Percentiles rank a stretch among this genome's conserved stretches.
Evolutionary conservation across 176 grass and related monocot genomes (phyloP).

Genomic region (Miscanthus lutarioriparius): DNA sequence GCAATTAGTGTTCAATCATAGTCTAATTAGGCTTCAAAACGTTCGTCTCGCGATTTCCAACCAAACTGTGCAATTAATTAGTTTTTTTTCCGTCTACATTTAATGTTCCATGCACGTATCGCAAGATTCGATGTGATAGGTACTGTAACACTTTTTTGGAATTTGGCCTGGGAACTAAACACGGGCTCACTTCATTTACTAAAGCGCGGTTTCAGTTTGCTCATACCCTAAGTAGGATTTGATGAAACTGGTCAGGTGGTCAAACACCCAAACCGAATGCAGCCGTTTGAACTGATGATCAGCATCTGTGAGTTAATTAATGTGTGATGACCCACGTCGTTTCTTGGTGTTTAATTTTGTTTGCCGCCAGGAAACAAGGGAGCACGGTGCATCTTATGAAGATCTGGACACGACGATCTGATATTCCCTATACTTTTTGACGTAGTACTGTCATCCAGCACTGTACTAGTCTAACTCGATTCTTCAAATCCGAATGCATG

Average conservation of each 20-base stretch:
- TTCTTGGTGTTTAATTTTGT: constrained; percentile 16
- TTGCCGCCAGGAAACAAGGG: constrained; percentile 7
- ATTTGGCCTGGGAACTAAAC: no score
- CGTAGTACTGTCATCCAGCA: neutral
- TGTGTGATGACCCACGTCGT: neutral
- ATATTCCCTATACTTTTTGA: no score
- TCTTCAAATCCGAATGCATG: constrained; percentile 6
- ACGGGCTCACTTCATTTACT: neutral
- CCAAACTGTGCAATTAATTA: no score
- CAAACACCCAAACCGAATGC: neutral
- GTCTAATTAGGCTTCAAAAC: no score
- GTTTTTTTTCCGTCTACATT: no score
- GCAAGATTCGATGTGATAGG: no score
- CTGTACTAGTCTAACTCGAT: neutral
- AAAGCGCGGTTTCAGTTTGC: neutral
- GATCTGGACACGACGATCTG: constrained; percentile 2
- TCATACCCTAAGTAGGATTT: neutral
- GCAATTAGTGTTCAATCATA: no score
- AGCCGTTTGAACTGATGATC: neutral
- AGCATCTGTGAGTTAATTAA: neutral
- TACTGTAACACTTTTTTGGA: no score
- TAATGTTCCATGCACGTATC: no score
- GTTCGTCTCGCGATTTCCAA: no score
- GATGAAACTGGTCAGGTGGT: neutral
- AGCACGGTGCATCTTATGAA: neutral